phyloP scores from a whole-genome alignment of 352 stramenopile genomes.

The Peronospora farinosa region DNA sequence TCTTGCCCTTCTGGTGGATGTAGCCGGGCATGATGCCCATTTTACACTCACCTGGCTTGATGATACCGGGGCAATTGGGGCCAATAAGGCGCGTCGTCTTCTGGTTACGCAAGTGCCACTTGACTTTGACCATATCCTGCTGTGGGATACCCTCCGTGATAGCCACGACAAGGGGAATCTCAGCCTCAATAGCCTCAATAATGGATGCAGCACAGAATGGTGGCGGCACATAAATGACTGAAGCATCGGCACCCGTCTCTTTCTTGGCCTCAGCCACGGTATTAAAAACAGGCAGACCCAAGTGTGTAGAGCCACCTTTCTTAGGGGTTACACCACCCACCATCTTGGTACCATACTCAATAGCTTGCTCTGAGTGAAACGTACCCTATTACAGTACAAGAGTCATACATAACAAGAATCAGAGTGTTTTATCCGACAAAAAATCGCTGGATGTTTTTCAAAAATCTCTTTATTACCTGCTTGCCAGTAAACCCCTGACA shows the following conservation, averaged over 20 bases:
- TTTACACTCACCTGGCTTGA: constrained; percentile 99
- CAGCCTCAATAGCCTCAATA: constrained; percentile 96
- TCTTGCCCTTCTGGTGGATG: constrained; percentile 97
- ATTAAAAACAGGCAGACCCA: constrained; percentile 99
- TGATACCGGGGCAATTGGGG: constrained; percentile 99
- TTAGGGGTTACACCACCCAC: constrained; percentile 98
- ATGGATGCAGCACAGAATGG: constrained; percentile 97
- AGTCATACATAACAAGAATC: background rate
- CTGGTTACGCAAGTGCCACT: constrained; percentile 91
- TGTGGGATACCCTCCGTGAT: constrained; percentile 99
- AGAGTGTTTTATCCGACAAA: background rate
- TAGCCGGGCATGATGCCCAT: constrained; percentile 99
- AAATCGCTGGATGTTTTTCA: background rate
- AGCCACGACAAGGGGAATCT: constrained; percentile 93
- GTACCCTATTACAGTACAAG: constrained; percentile 79
- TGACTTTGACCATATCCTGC: constrained; percentile 99
- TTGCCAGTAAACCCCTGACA: constrained; percentile 99
- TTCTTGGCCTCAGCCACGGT: constrained; percentile 90
- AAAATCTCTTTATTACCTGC: constrained; percentile 74
- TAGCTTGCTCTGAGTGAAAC: constrained; percentile 98
- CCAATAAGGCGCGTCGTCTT: constrained; percentile 95
- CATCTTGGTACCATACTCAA: constrained; percentile 99
- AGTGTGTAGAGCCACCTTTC: constrained; percentile 95
- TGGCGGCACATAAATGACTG: constrained; percentile 98
- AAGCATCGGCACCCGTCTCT: constrained; percentile 90